Conservation (phyloP, 371 early-diverging fungal genomes). For the Apophysomyces trapeziformis region DNA sequence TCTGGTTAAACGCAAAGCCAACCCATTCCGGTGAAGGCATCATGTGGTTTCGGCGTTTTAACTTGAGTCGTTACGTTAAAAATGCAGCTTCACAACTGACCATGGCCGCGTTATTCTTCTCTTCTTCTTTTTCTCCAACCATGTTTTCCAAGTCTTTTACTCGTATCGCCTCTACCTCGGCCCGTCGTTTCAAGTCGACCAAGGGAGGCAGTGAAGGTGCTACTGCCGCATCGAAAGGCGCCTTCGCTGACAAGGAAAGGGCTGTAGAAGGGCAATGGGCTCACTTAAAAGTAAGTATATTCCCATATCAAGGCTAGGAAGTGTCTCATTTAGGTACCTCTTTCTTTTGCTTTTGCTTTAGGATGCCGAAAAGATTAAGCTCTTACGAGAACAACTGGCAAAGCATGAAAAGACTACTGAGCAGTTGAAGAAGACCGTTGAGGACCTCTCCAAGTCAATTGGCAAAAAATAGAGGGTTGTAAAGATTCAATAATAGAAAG, state of each 20-base stretch:
- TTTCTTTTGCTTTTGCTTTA: not conserved
- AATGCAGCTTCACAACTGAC: conserved; percentile 2
- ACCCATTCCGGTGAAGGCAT: too few relatives aligned
- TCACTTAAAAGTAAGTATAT: conserved; percentile 24
- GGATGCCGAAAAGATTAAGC: conserved; percentile 1
- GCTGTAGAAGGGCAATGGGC: conserved; percentile 34
- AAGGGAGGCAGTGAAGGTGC: conserved; percentile 23
- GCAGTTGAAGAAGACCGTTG: not conserved
- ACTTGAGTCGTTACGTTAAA: not conserved
- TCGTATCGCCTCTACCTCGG: conserved; percentile 1
- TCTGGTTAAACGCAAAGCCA: too few relatives aligned
- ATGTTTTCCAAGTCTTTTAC: not conserved
- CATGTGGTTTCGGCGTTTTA: too few relatives aligned
- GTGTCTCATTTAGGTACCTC: too few relatives aligned
- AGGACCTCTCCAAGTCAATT: conserved; percentile 2
- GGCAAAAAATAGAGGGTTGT: conserved; percentile 4
- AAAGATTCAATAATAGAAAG: not conserved
- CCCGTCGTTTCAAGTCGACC: conserved; percentile 14
- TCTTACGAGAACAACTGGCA: not conserved
- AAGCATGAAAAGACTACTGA: not conserved
- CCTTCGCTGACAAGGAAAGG: conserved; percentile 29
- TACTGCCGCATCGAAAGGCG: conserved; percentile 15
- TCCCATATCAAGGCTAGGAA: not conserved
- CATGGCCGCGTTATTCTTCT: not conserved
- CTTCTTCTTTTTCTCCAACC: not conserved